A percentile compares a stretch with the other conserved stretches of the same genome.
These are phyloP conservation scores for Phialophora macrospora DNA, from an alignment of 2,329 filamentous ascomycete species.

Conservation along the genomic window DNA sequence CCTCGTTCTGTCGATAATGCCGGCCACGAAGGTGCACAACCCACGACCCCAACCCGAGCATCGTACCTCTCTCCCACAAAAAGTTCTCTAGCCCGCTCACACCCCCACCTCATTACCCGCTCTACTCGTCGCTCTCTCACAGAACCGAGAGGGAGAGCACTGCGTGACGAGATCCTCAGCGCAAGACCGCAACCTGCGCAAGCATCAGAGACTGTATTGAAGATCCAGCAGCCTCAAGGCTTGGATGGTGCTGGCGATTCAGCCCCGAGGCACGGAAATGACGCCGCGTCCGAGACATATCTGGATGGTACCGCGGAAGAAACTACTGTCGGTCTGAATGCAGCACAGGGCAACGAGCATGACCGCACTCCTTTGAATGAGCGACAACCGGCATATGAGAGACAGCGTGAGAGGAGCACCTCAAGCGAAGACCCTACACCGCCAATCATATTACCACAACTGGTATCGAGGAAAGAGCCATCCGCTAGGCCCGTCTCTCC, in stretches of 20 bases:
- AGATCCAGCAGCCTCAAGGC: neutral
- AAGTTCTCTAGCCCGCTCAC: slow-evolving; percentile 39
- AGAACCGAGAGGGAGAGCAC: slow-evolving; percentile 23
- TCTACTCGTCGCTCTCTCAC: slow-evolving; percentile 17
- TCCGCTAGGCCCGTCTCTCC: slow-evolving; percentile 5
- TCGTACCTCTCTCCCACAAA: slow-evolving; percentile 41
- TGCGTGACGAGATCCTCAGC: slow-evolving; percentile 32
- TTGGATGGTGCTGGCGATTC: neutral
- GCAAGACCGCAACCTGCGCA: slow-evolving; percentile 2
- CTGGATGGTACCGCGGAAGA: neutral
- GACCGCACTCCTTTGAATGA: slow-evolving; percentile 15
- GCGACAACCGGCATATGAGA: neutral
- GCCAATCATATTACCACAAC: slow-evolving; percentile 29
- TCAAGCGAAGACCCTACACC: slow-evolving; percentile 13
- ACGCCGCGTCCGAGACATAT: neutral
- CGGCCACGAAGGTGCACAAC: slow-evolving; percentile 11
- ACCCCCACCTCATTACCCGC: slow-evolving; percentile 37
- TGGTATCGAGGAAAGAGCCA: slow-evolving; percentile 28
- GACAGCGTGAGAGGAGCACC: neutral
- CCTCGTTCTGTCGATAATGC: neutral
- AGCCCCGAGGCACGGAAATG: neutral
- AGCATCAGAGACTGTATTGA: neutral
- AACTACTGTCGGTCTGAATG: neutral
- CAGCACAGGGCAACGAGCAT: neutral
- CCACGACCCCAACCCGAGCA: slow-evolving; percentile 34